Conservation (phyloP, 306 rosid genomes). For the Ormosia semicastrata region DNA sequence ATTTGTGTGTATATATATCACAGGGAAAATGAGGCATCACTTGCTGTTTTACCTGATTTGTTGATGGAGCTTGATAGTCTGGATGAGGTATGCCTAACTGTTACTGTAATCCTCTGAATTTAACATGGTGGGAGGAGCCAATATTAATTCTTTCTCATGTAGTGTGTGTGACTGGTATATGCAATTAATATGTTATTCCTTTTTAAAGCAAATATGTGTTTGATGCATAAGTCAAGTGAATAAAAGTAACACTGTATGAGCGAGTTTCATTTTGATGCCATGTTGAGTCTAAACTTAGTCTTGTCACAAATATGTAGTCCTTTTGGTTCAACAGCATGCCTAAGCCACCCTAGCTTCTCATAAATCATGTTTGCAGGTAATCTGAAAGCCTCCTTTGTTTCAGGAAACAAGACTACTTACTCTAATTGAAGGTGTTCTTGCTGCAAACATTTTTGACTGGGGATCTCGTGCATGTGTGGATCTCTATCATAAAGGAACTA, state of each 20-base stretch:
- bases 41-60: constrained; percentile 78
- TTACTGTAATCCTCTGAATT: neutral
- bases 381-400: constrained; percentile 24
- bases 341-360: constrained; percentile 1
- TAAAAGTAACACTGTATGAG: neutral
- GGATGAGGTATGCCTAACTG: constrained; percentile 61
- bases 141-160: neutral
- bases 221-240: neutral
- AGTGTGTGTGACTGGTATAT: neutral
- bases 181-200: neutral
- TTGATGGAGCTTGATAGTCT: constrained; percentile 74
- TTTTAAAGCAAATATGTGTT: neutral
- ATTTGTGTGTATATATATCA: neutral
- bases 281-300: neutral
- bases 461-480: constrained; percentile 90
- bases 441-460: constrained; percentile 88
- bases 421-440: constrained; percentile 89
- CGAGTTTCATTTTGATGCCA: neutral
- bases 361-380: constrained; percentile 1
- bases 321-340: constrained; percentile 1
- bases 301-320: neutral
- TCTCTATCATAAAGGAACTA: constrained; percentile 86
- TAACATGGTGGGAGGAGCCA: constrained; percentile 2
- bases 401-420: constrained; percentile 79
- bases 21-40: constrained; percentile 93